A percentile compares a stretch with the other conserved stretches of the same genome.
phyloP scores from a whole-genome alignment of 805 yeast genomes.

The Barnettozyma sp. region DNA sequence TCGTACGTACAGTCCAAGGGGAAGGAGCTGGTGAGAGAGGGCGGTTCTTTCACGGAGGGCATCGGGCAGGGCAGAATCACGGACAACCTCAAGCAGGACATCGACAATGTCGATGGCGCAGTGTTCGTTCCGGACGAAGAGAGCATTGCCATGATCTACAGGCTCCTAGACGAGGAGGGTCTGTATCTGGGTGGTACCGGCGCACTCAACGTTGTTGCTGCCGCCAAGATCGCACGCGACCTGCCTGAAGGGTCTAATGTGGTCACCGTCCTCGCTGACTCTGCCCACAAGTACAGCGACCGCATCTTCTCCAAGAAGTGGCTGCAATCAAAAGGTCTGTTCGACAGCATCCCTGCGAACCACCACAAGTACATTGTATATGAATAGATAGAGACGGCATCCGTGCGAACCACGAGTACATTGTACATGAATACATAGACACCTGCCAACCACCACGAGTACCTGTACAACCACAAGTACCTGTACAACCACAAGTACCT shows the following conservation, averaged over 20 bases:
- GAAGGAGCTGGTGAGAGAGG: constrained; percentile 58
- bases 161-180: constrained; percentile 84
- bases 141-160: constrained; percentile 76
- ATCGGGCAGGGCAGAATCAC: constrained; percentile 95
- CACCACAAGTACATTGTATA: constrained; percentile 59
- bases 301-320: constrained; percentile 71
- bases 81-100: constrained; percentile 66
- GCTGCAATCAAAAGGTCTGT: constrained; percentile 65
- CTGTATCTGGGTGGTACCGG: constrained; percentile 86
- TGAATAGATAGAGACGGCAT: constrained; percentile 17
- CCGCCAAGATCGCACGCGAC: constrained; percentile 62
- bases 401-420: neutral
- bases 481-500: too few relatives aligned
- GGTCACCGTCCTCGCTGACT: constrained; percentile 84
- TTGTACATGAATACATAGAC: neutral
- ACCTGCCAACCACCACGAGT: too few relatives aligned
- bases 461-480: too few relatives aligned
- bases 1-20: constrained; percentile 70
- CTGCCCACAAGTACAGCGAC: constrained; percentile 85
- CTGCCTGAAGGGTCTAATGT: constrained; percentile 77
- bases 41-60: constrained; percentile 90
- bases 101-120: constrained; percentile 74
- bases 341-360: constrained; percentile 59
- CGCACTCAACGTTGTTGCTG: constrained; percentile 87
- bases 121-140: constrained; percentile 70